Base-by-base conservation (phyloP, 2,329 filamentous ascomycete genomes). In the Ilyonectria sp. region DNA sequence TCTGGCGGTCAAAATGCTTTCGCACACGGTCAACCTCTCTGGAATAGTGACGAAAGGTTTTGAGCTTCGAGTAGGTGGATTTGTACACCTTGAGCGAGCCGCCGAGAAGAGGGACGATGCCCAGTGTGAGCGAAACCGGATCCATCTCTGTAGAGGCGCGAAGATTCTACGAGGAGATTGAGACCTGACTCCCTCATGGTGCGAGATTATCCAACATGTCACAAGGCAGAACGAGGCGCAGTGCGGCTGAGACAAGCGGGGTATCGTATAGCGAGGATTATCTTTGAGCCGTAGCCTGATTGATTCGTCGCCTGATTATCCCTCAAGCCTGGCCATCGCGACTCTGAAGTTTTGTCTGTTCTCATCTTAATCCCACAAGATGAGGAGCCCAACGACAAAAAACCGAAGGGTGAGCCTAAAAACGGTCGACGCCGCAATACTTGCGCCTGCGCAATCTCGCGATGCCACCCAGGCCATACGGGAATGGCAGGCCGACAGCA, bases 1-100 rank as follows among this genome's bases (percentile, higher is more conserved):
- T 21, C 10, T 61, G 63, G 6, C 35, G 44, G n/a, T 52, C 40
- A 10, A 65, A 37, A 3, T 46, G n/a, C 21, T 56, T 55, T 9
- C 23, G 50, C 6, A 61, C 17, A 15, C 63, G 57, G 4, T 47
- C 31, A 1, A 65, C 19, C 43, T 61, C 50, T 33, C 43, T 8
- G 1, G 57, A 61, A n/a, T 65, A 65, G 19, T 61, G 63, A 8
- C 63, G n/a, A 13, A 65, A 65, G 1, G 50, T 37, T 21, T 50
- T 65, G 23, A 65, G 50, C 3, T 56, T 61, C 0, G n/a, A 37
- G 21, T 26, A 13, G 3, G 33, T 29, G 15, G 43, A 31, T 52
- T 56, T 61, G 17, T 37, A 61, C 9, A 31, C 40, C 10, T 31
- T 31, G 5, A 65, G 21, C 9, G 57, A 40, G 8, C 31, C 50